Percentiles rank a stretch among this genome's conserved stretches.
Evolutionary conservation across 768 basidiomycete species (phyloP).

Genomic region (Xerocomus spinulosus): DNA sequence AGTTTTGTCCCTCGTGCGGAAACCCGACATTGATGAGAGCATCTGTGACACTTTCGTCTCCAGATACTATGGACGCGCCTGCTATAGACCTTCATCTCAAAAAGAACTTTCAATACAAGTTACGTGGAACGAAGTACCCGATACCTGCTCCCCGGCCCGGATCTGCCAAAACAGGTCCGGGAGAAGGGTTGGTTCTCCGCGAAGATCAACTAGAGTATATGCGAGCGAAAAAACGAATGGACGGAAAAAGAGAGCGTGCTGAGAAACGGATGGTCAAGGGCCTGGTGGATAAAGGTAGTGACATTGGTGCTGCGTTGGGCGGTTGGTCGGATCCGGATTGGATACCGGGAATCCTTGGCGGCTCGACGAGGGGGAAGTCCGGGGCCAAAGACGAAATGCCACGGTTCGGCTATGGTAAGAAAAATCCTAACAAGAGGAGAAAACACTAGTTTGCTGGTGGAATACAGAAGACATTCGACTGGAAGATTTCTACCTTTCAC

Average conservation of each 20-base stretch:
- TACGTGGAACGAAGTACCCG: conserved; percentile 87
- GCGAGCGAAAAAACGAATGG: conserved; percentile 73
- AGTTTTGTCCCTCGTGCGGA: conserved; percentile 97
- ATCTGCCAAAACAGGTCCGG: conserved; percentile 75
- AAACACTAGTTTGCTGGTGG: conserved; percentile 35
- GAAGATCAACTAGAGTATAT: conserved; percentile 91
- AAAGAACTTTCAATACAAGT: conserved; percentile 90
- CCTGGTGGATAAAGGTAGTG: conserved; percentile 47
- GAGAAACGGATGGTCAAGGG: conserved; percentile 64
- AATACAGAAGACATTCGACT: conserved; percentile 10
- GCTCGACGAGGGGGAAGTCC: conserved; percentile 63
- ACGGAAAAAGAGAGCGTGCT: conserved; percentile 70
- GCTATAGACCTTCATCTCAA: conserved; percentile 89
- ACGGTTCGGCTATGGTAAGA: conserved; percentile 78
- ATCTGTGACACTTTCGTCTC: conserved; percentile 79
- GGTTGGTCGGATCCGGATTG: conserved; percentile 97
- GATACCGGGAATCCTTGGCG: conserved; percentile 75
- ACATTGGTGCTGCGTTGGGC: conserved; percentile 51
- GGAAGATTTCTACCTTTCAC: conserved; percentile 29
- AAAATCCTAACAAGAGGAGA: conserved; percentile 83
- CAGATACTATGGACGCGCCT: conserved; percentile 56
- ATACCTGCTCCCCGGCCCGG: conserved; percentile 91
- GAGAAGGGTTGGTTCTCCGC: conserved; percentile 80
- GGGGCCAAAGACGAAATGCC: conserved; percentile 68
- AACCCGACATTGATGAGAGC: conserved; percentile 87